Evolutionary conservation across 202 grass and related monocot species (phyloP).

Genomic region (Zizania palustris): DNA sequence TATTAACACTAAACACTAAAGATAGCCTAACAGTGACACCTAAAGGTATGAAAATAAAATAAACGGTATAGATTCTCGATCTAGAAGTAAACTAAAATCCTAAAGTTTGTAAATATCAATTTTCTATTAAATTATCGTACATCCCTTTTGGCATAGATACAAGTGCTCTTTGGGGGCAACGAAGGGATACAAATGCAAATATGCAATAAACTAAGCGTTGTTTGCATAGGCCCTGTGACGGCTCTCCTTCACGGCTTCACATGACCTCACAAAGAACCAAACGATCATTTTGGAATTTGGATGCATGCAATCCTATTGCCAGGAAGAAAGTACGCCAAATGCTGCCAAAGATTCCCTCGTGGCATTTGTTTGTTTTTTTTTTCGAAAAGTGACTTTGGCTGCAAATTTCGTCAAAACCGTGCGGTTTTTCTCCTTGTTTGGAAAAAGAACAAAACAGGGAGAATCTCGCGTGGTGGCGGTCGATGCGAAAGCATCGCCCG

Average conservation of each 20-base stretch:
- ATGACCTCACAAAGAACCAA: conserved; percentile 44
- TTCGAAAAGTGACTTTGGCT: not conserved
- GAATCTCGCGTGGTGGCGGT: conserved; percentile 35
- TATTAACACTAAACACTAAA: too few species aligned
- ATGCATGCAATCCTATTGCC: conserved; percentile 21
- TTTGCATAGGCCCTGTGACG: not conserved
- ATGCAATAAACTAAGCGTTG: conserved; percentile 33
- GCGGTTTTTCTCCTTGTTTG: not conserved
- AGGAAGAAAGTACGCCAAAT: conserved; percentile 29
- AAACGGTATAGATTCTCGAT: too few species aligned
- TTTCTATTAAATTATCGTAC: too few species aligned
- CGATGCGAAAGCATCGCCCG: not conserved
- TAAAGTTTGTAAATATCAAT: too few species aligned
- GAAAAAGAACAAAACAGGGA: conserved; percentile 25
- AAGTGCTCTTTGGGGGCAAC: conserved; percentile 48
- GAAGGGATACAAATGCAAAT: conserved; percentile 31
- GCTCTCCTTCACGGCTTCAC: conserved; percentile 42
- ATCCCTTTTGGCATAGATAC: conserved; percentile 43
- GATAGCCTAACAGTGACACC: not conserved
- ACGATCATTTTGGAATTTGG: conserved; percentile 26
- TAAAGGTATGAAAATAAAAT: too few species aligned
- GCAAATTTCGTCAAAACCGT: not conserved
- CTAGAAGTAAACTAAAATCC: too few species aligned
- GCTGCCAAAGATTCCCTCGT: conserved; percentile 43
- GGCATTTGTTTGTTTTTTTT: conserved; percentile 3